A percentile compares a stretch with the other conserved stretches of the same genome.
These are phyloP conservation scores for Prunus davidiana DNA, from an alignment of 306 rosid genomes.

Conservation along the genomic window DNA sequence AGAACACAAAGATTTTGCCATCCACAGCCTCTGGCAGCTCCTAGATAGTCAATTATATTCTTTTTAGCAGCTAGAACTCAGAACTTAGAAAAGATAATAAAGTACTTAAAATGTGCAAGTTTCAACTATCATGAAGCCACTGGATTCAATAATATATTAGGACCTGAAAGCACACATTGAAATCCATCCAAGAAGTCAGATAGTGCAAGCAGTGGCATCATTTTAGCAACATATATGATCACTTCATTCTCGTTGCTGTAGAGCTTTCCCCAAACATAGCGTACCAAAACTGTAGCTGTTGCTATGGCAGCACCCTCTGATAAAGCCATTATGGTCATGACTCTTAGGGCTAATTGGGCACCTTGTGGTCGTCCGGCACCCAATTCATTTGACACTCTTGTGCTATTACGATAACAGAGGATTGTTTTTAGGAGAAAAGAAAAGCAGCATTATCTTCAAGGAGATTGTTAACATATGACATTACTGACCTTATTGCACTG, in stretches of 20 bases:
- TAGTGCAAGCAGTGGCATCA: conserved; percentile 59
- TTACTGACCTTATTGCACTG: conserved; percentile 51
- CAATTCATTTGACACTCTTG: conserved; percentile 58
- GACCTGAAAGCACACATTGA: conserved; percentile 70
- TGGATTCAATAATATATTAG: background rate
- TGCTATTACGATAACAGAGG: conserved; percentile 21
- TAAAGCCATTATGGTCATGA: conserved; percentile 38
- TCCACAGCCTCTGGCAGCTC: conserved; percentile 76
- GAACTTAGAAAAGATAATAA: background rate
- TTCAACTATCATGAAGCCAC: background rate
- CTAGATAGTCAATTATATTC: conserved; percentile 17
- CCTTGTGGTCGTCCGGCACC: conserved; percentile 48
- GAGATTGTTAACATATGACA: background rate
- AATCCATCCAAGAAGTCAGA: conserved; percentile 68
- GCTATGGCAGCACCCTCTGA: conserved; percentile 36
- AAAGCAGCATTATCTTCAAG: background rate
- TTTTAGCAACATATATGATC: conserved; percentile 43
- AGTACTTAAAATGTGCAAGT: background rate
- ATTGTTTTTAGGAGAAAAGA: background rate
- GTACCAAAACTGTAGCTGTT: conserved; percentile 39
- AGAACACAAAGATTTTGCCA: conserved; percentile 63
- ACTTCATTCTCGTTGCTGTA: conserved; percentile 59
- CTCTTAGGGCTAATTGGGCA: conserved; percentile 48
- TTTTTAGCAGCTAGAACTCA: conserved; percentile 7
- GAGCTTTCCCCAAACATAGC: conserved; percentile 50